Conservation (phyloP, 2,329 filamentous ascomycete genomes). For the Fusarium oligoseptatum region DNA sequence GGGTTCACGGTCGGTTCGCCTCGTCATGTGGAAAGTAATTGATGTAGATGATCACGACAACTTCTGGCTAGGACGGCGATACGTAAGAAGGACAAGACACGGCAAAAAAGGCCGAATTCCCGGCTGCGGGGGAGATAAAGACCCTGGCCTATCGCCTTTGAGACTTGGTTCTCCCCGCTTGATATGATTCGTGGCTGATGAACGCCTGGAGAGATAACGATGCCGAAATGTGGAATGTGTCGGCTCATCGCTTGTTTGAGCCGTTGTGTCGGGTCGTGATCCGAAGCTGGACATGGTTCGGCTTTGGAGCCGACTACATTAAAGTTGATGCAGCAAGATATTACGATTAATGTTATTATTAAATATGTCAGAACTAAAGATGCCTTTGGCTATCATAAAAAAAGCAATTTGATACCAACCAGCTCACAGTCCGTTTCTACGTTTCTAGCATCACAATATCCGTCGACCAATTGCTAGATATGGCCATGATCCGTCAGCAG, state of each 20-base stretch:
- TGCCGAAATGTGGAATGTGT: neutral
- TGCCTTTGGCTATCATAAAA: neutral
- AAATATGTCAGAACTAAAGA: neutral
- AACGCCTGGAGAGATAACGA: neutral
- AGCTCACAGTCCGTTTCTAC: too few species aligned
- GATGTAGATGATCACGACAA: neutral
- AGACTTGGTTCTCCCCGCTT: neutral
- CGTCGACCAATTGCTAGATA: too few species aligned
- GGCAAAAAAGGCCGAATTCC: neutral
- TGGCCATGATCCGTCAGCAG: neutral
- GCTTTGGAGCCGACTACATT: neutral
- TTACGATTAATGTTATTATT: neutral
- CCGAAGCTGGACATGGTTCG: neutral
- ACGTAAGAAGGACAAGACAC: neutral
- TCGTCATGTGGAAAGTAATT: constrained; percentile 10
- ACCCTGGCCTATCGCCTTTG: neutral
- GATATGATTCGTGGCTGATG: neutral
- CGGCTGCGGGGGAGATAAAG: neutral
- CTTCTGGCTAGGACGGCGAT: neutral
- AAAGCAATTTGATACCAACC: neutral
- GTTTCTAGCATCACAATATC: too few species aligned
- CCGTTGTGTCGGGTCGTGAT: neutral
- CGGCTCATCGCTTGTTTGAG: neutral
- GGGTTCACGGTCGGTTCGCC: constrained; percentile 6
- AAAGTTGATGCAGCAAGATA: neutral